Conservation (phyloP, 129 eudicot genomes). For the Lactuca sativa region DNA sequence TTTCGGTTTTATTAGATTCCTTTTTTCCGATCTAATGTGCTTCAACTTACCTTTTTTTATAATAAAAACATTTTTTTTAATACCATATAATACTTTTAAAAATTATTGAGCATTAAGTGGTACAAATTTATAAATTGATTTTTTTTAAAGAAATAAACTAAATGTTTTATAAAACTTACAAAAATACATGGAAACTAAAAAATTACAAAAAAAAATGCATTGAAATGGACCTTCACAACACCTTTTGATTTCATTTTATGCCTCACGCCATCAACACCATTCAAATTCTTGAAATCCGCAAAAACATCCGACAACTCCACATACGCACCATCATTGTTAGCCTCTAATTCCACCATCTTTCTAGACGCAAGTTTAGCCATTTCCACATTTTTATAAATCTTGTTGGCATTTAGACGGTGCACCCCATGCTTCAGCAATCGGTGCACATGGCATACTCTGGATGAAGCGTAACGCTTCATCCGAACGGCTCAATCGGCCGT, state of each 20-base stretch:
- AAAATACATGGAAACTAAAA: too few relatives aligned
- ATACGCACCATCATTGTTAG: conserved; percentile 35
- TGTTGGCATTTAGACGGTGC: conserved; percentile 49
- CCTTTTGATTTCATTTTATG: conserved; percentile 30
- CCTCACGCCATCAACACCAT: conserved; percentile 41
- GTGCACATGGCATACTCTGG: conserved; percentile 38
- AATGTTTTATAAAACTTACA: too few relatives aligned
- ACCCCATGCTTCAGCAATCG: conserved; percentile 47
- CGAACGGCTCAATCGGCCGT: conserved; percentile 41
- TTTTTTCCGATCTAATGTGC: too few relatives aligned
- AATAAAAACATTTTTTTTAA: too few relatives aligned
- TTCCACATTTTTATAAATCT: conserved; percentile 26
- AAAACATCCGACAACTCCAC: conserved; percentile 50
- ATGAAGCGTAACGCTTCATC: conserved; percentile 45
- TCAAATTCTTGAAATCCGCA: conserved; percentile 46
- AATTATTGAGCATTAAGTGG: too few relatives aligned
- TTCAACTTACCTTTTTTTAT: too few relatives aligned
- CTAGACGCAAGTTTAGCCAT: conserved; percentile 48
- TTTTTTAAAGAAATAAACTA: too few relatives aligned
- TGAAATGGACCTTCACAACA: conserved; percentile 27
- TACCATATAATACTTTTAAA: too few relatives aligned
- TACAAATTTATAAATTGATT: too few relatives aligned
- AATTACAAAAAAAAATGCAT: too few relatives aligned
- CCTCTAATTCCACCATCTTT: conserved; percentile 35
- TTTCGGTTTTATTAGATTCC: too few relatives aligned